phyloP scores from a whole-genome alignment of 2,329 filamentous ascomycete genomes.

The Hirsutella thompsonii region DNA sequence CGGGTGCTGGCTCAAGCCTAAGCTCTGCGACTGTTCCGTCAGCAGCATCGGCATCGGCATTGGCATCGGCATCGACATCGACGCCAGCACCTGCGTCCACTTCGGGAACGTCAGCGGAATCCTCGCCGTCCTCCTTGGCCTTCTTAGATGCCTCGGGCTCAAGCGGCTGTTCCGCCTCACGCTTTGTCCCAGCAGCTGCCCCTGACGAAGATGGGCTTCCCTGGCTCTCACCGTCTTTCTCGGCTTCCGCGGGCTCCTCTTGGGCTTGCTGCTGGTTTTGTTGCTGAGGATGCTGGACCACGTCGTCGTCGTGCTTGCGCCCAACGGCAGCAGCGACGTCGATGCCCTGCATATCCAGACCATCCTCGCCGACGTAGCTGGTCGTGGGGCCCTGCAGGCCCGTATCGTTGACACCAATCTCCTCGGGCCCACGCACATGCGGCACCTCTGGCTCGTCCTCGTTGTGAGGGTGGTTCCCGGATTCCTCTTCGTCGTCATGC shows the following conservation, averaged over 20 bases:
- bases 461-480: slow-evolving; percentile 21
- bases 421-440: slow-evolving; percentile 72
- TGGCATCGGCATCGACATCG: neutral
- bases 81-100: neutral
- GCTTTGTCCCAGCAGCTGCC: slow-evolving; percentile 32
- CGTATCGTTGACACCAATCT: slow-evolving; percentile 77
- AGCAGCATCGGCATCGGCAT: neutral
- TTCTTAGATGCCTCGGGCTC: slow-evolving; percentile 32
- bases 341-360: slow-evolving; percentile 39
- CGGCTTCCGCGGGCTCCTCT: too few relatives aligned
- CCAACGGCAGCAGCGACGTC: slow-evolving; percentile 50
- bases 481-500: slow-evolving; percentile 14
- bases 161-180: slow-evolving; percentile 38
- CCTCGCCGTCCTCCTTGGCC: slow-evolving; percentile 26
- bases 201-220: too few relatives aligned
- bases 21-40: too few relatives aligned
- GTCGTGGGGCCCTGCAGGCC: slow-evolving; percentile 51
- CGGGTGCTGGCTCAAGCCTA: too few relatives aligned
- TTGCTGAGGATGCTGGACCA: neutral
- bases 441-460: slow-evolving; percentile 52
- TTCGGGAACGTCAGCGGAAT: neutral
- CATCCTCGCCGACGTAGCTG: slow-evolving; percentile 23
- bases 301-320: slow-evolving; percentile 25
- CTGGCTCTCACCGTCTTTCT: too few relatives aligned
- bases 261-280: too few relatives aligned